Evolutionary conservation across 2,329 filamentous ascomycete genomes (phyloP).

Genomic region (Diaporthe sp.): DNA sequence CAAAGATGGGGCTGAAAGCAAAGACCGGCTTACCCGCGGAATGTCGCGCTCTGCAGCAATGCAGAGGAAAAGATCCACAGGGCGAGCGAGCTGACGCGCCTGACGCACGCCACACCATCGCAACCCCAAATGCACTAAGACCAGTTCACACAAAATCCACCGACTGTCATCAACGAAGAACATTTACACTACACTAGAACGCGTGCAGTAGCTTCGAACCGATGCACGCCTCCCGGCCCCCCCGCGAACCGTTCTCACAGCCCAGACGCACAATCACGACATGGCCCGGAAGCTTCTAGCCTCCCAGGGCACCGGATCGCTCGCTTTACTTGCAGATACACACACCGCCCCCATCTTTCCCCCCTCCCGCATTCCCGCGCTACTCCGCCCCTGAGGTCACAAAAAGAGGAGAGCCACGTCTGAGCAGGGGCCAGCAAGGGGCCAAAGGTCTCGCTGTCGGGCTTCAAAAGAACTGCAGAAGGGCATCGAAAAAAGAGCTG

Average conservation of each 20-base stretch:
- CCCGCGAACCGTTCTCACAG: neutral
- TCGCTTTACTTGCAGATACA: too few species aligned
- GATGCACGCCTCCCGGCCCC: neutral
- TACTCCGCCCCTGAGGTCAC: constrained; percentile 12
- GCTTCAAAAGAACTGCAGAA: neutral
- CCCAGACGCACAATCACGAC: constrained; percentile 10
- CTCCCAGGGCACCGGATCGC: neutral
- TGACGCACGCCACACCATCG: constrained; percentile 2
- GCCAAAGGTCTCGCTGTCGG: neutral
- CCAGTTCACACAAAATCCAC: neutral
- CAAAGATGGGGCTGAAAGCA: neutral
- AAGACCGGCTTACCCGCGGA: neutral
- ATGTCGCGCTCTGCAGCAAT: neutral
- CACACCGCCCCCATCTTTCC: constrained; percentile 33
- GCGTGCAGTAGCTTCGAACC: constrained; percentile 8
- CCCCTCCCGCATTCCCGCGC: neutral
- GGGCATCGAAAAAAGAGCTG: neutral
- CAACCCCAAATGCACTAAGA: neutral
- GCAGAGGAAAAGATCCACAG: neutral
- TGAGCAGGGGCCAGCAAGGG: neutral
- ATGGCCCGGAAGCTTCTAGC: constrained; percentile 24
- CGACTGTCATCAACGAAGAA: neutral
- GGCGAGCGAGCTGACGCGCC: constrained; percentile 13
- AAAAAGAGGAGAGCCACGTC: constrained; percentile 1
- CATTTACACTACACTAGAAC: neutral